Base-by-base conservation (phyloP, 2,329 filamentous ascomycete genomes). In the Colletotrichum filicis region DNA sequence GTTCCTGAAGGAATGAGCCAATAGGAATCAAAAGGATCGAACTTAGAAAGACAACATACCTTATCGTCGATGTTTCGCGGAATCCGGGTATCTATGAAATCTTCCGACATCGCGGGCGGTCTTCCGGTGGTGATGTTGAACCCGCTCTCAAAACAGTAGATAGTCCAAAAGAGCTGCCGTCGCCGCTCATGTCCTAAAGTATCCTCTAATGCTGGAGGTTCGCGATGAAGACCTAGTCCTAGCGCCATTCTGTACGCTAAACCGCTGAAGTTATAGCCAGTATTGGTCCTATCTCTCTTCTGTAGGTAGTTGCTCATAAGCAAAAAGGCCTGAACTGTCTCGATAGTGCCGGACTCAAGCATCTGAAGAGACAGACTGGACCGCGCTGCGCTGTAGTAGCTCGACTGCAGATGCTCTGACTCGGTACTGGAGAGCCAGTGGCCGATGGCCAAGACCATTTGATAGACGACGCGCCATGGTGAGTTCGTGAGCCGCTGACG, bases 201-300 rank as follows among this genome's bases (percentile, higher is more conserved):
- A 28, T 82, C 79, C 32, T 78, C 78, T 68, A 76, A 78, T 2
- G 78, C 79, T 4, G 79, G 77, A 7, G 83, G 79, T 61, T 88
- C 86, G n/a, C 84, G 83, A 74, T 89, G 86, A 2, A 89, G 79
- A 0, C 87, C 87, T 7, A 89, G 75, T 0, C 86, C 85, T 55
- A 88, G 80, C 0, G 86, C 87, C 82, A 88, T 86, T 28, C 87
- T 80, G 22, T 84, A 82, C 0, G 87, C 87, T 22, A 88, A 81
- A 0, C 87, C 87, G n/a, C 87, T 81, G 64, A 86, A 86, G 74
- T 87, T 88, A 76, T 87, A 88, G 0, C 85, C 85, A 0, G 86
- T 87, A 74, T 89, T 89, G 4, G 86, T 86, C 16, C 86, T 81
- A 68, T 88, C 84, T 30, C 84, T 80, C 74, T 88, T 88, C 70